Evolutionary conservation across 352 stramenopile genomes (phyloP).

Genomic region (Phytophthora europaea): DNA sequence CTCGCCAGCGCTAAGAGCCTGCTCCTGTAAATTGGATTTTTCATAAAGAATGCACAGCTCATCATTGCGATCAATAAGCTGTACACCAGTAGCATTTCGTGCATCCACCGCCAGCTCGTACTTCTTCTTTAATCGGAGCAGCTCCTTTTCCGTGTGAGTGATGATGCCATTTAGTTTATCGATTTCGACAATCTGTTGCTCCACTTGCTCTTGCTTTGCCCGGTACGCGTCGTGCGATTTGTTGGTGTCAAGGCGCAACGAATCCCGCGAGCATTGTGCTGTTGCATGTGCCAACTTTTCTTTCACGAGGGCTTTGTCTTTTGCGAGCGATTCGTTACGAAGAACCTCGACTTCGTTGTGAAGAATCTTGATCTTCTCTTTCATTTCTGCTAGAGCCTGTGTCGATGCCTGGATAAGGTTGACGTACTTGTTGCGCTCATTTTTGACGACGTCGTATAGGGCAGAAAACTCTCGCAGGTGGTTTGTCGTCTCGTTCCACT

Average conservation of each 20-base stretch:
- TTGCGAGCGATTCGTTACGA: slow-evolving; percentile 92
- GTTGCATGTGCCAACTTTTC: slow-evolving; percentile 89
- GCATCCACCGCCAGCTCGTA: slow-evolving; percentile 92
- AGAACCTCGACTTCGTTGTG: slow-evolving; percentile 96
- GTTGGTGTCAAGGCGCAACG: slow-evolving; percentile 91
- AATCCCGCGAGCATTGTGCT: slow-evolving; percentile 91
- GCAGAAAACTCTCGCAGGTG: slow-evolving; percentile 94
- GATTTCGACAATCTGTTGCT: slow-evolving; percentile 97
- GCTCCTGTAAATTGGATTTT: slow-evolving; percentile 92
- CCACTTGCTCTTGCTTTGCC: slow-evolving; percentile 91
- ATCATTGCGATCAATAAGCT: slow-evolving; percentile 96
- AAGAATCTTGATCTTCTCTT: slow-evolving; percentile 97
- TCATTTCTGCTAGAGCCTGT: slow-evolving; percentile 96
- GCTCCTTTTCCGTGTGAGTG: slow-evolving; percentile 90
- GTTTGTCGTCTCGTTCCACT: slow-evolving; percentile 94
- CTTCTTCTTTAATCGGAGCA: slow-evolving; percentile 94
- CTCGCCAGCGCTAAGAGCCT: slow-evolving; percentile 85
- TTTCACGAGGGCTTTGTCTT: slow-evolving; percentile 94
- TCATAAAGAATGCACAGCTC: slow-evolving; percentile 97
- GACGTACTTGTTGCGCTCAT: slow-evolving; percentile 97
- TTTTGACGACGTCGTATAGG: slow-evolving; percentile 96
- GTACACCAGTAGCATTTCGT: slow-evolving; percentile 90
- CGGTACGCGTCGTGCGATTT: slow-evolving; percentile 92
- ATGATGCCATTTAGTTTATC: slow-evolving; percentile 96
- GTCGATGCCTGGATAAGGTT: slow-evolving; percentile 94